These are phyloP conservation scores for Claviceps maximensis DNA, from an alignment of 2,329 filamentous ascomycete genomes.

Conservation along the genomic window DNA sequence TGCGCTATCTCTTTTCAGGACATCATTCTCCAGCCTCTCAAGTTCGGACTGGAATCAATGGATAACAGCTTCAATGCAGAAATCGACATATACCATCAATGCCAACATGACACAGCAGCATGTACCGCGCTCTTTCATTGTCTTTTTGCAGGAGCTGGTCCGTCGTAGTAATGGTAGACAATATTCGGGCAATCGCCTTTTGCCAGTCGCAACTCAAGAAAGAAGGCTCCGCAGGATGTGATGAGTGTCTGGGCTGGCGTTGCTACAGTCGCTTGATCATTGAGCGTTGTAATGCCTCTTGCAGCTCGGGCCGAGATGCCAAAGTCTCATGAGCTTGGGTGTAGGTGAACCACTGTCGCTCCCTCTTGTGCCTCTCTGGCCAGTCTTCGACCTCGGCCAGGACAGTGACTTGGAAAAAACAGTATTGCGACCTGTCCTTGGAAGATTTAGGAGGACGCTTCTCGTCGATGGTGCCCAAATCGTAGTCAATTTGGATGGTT, in stretches of 20 bases:
- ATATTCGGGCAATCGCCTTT: background rate
- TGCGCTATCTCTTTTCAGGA: background rate
- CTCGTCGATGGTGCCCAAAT: conserved; percentile 78
- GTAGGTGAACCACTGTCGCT: conserved; percentile 81
- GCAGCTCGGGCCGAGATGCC: conserved; percentile 67
- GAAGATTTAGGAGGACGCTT: conserved; percentile 64
- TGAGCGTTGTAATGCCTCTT: conserved; percentile 75
- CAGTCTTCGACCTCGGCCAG: conserved; percentile 73
- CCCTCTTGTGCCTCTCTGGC: conserved; percentile 89
- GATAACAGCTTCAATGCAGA: background rate
- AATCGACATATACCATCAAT: background rate
- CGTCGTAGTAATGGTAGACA: background rate
- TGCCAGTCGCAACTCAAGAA: background rate
- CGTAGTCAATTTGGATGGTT: conserved; percentile 67
- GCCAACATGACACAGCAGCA: background rate
- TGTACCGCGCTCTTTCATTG: background rate
- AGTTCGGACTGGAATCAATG: background rate
- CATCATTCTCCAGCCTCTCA: background rate
- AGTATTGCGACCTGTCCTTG: conserved; percentile 52
- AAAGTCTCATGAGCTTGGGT: conserved; percentile 67
- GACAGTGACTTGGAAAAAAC: conserved; percentile 82
- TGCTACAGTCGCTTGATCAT: conserved; percentile 40
- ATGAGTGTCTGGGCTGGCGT: background rate
- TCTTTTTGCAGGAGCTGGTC: too few relatives aligned
- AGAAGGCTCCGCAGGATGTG: background rate